These are phyloP conservation scores for Trametes punicea DNA, from an alignment of 768 basidiomycete species.

Conservation along the genomic window DNA sequence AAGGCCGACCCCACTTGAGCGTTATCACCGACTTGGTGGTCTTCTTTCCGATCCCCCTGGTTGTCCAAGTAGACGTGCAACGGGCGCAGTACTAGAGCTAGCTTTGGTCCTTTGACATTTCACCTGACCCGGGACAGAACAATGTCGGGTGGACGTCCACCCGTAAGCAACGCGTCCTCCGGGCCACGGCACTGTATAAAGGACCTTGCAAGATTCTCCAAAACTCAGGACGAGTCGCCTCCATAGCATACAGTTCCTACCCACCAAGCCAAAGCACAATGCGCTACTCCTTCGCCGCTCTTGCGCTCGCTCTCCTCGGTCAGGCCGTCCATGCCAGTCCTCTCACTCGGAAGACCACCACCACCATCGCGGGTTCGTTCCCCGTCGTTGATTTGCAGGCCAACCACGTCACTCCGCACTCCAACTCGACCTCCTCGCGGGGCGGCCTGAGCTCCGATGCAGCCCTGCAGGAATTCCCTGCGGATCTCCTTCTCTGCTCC, in stretches of 20 bases:
- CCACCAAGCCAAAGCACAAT: not conserved
- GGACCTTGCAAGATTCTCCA: not conserved
- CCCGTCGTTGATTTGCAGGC: not conserved
- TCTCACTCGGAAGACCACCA: not conserved
- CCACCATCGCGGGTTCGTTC: not conserved
- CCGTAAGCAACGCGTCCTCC: not conserved
- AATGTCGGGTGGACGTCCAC: not conserved
- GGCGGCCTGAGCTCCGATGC: not conserved
- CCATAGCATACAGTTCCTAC: not conserved
- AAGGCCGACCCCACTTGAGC: not conserved
- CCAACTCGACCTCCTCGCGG: not conserved
- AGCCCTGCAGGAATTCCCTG: not conserved
- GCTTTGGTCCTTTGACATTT: too few relatives aligned
- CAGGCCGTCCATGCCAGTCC: not conserved
- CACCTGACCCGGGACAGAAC: too few relatives aligned
- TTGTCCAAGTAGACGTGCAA: not conserved
- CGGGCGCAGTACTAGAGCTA: too few relatives aligned
- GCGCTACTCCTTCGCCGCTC: not conserved
- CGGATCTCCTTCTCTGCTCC: conserved; percentile 7
- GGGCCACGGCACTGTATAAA: not conserved
- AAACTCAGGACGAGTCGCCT: not conserved
- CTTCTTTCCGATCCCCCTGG: not conserved
- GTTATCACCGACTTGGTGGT: not conserved
- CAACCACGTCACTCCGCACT: not conserved
- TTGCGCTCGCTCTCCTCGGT: not conserved